Base-by-base conservation (phyloP, 805 yeast genomes). In the Cyberlindnera saturnus region DNA sequence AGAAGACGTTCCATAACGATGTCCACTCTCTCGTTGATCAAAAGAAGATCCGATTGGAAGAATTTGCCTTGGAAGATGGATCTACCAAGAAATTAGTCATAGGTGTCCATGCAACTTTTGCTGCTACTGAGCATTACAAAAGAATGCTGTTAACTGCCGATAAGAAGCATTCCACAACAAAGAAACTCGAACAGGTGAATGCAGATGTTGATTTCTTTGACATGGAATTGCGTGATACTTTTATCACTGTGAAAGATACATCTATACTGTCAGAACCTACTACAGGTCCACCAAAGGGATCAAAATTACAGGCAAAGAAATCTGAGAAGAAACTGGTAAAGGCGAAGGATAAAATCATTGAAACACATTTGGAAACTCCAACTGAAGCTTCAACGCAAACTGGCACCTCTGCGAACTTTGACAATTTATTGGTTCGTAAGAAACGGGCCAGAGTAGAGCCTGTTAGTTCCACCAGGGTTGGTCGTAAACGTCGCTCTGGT, bases 1-100 rank as follows among this genome's bases (percentile, higher is more conserved):
- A 75, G 30, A 72, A 70, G 41, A 83, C 90, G 0, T 53, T 76
- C 11, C 53, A 57, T 6, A 68, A 72, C 6, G 82, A 77, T 48
- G 63, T 75, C 0, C 48, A 51, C 1, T 44, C 52, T 4, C 60
- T 79, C 26, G 60, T 60, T 5, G 47, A 50, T 0, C 59, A 66
- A 11, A 64, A 68, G 6, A 52, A 55, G 29, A 39, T 71, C 10
- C 8, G 34, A 4, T 14, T 23, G 9, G 54, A 55, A 18, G 55
- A 57, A 11, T 39, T 62, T 9, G 45, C 42, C 3, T 49, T 62
- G 9, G 48, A 54, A 4, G 54, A 55, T 1, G 54, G 56, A 7
- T 38, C 60, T 4, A 35, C 39, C 1, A 29, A 20, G 17, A 26
- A 41, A 9, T 42, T 71, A 3, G 33, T 66, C 5, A 51, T 63